Base-by-base conservation (phyloP, 2,329 filamentous ascomycete species). In the Hirsutella minnesotensis region DNA sequence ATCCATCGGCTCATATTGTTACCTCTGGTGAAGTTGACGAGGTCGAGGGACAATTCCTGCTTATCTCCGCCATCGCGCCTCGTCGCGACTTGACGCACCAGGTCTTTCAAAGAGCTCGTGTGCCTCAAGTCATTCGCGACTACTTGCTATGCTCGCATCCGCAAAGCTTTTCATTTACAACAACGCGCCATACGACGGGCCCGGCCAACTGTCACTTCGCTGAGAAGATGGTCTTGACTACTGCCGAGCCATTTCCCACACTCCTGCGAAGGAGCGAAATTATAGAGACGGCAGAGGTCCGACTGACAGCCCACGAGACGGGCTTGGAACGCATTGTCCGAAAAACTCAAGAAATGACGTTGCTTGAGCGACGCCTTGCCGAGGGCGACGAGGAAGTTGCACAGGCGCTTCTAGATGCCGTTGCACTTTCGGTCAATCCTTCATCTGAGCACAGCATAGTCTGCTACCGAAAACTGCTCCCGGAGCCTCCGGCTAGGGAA, bases 191-290 rank as follows among this genome's bases (percentile, higher is more conserved):
- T 51, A 83, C 82, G 2, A 73, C 69, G 10, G 81, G 85, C 10
- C 74, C 79, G 1, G 79, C 84, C 3, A 70, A 77, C 19, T 81
- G 86, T 42, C 85, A 92, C 52, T 83, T 73, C 48, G 80, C 87
- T 0, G 85, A 95, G 58, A 96, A 95, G 68, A 73, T 80, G 0
- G 64, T 95, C 1, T 95, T 87, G 59, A 84, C 79, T 0, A 90
- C 88, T 1, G 81, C 81, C 0, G 89, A 95, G 53, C 65, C 81
- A 1, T 96, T 96, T 65, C 92, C 90, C 1, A 95, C 89, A 1
- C 94, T 96, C 39, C 67, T 95, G 21, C 78, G 87, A 27, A 78
- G 89, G 43, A 94, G 86, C 52, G 89, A 95, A 63, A 84, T 96
- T 46, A 65, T 94, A 13, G 69, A 77, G 7, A 70, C 75, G 1